Base-by-base conservation (phyloP, 257 asterid genomes). In the Solanum virginianum region DNA sequence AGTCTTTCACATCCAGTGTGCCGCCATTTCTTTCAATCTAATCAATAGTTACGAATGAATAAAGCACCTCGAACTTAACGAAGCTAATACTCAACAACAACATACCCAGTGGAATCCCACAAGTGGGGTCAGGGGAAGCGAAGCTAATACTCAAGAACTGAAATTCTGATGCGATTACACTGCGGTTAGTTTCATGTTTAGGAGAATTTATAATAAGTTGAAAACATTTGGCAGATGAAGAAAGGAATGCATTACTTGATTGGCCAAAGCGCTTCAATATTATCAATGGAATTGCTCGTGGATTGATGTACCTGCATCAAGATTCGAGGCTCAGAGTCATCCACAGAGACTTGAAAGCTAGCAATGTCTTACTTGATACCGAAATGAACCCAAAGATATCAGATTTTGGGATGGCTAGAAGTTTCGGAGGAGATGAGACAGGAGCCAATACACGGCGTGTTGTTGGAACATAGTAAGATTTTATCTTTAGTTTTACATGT, bases 311-410 rank as follows among this genome's bases (percentile, higher is more conserved):
- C 69, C 92, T 93, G 17, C 97, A 90, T 85, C 94, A 91, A 85
- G 95, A 93, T 87, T 91, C 94, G 0, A 86, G 87, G 17, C 84
- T 92, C 29, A 81, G 90, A 80, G 82, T 91, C 17, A 91, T 91
- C 77, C 92, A 89, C 51, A 55, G 92, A 82, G 94, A 90, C 85
- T 90, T 91, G 32, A 93, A 91, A 86, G 85, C 92, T 1, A 91
- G 97, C 91, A 92, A 92, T 29, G 86, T 92, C 29, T 85, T 93
- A 54, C 89, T 93, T 17, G 95, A 92, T 81, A 47, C 45, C 6
- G 87, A 88, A 8, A 85, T 90, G 87, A 88, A 90, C 79, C 95
- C 97, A 0, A 93, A 91, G 86, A 93, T 91, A 83, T 92, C 95
- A 15, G 92, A 93, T 59, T 93, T 92, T 56, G 93, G 97, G 18